phyloP scores from a whole-genome alignment of 495 filamentous ascomycete species.

The Penicillium robsamsonii region DNA sequence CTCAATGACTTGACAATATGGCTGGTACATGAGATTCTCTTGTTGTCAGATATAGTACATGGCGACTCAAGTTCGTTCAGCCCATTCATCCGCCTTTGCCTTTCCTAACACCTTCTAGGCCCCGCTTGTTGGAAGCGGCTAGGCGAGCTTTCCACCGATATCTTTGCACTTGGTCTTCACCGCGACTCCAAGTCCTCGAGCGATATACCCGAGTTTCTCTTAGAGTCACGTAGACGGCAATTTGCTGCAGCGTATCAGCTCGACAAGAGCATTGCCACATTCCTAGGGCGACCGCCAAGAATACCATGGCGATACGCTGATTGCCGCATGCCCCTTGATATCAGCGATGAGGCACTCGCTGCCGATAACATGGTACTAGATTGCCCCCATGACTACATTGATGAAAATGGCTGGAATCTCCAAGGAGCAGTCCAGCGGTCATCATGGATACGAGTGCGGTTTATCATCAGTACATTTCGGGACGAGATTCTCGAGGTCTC shows the following conservation, averaged over 20 bases:
- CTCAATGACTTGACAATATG: conserved; percentile 36
- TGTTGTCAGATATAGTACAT: conserved; percentile 23
- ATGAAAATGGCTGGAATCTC: conserved; percentile 52
- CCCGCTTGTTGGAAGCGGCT: conserved; percentile 30
- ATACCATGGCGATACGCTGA: conserved; percentile 50
- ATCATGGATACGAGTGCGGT: conserved; percentile 46
- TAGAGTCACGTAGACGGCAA: conserved; percentile 44
- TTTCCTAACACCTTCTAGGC: conserved; percentile 18
- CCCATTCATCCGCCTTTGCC: background rate
- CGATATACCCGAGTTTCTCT: conserved; percentile 41
- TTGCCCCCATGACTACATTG: conserved; percentile 32
- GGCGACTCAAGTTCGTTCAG: conserved; percentile 31
- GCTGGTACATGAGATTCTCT: conserved; percentile 31
- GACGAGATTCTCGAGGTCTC: conserved; percentile 61
- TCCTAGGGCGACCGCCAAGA: conserved; percentile 53
- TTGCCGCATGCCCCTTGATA: conserved; percentile 53
- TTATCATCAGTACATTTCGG: conserved; percentile 44
- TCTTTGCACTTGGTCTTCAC: conserved; percentile 57
- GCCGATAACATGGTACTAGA: conserved; percentile 35
- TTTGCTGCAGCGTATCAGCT: conserved; percentile 50
- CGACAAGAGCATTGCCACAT: conserved; percentile 52
- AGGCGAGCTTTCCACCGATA: conserved; percentile 32
- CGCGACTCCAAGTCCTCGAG: conserved; percentile 38
- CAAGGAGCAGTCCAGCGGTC: conserved; percentile 32
- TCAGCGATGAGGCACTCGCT: conserved; percentile 48